A percentile compares a stretch with the other conserved stretches of the same genome.
Evolutionary conservation across 75 land plant genomes (phyloP).

Genomic region (Cupressus sempervirens): DNA sequence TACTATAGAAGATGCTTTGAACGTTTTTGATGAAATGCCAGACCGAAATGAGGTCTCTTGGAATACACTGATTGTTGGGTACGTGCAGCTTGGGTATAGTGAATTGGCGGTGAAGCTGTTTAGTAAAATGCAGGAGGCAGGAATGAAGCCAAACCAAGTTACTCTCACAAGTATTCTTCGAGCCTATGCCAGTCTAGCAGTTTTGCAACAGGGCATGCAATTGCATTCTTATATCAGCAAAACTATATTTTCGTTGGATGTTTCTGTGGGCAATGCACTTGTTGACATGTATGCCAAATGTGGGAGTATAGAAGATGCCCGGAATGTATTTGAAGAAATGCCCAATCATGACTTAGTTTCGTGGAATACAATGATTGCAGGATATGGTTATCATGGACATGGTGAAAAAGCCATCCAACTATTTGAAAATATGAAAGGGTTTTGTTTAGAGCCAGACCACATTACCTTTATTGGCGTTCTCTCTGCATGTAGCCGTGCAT

Average conservation of each 20-base stretch:
- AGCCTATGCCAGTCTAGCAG: conserved; percentile 13
- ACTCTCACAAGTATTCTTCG: conserved; percentile 23
- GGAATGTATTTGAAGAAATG: conserved; percentile 14
- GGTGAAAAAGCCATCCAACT: conserved; percentile 13
- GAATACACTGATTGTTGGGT: conserved; percentile 39
- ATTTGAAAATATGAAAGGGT: conserved; percentile 13
- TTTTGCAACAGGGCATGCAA: not conserved
- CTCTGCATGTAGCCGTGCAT: conserved; percentile 13
- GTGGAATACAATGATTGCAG: conserved; percentile 22
- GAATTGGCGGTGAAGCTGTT: conserved; percentile 13
- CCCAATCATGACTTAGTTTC: conserved; percentile 13
- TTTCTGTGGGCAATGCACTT: conserved; percentile 10
- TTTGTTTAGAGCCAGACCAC: conserved; percentile 7
- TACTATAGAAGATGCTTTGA: conserved; percentile 27
- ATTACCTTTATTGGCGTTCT: conserved; percentile 16
- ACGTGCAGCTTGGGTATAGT: conserved; percentile 15
- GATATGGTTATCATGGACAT: conserved; percentile 15
- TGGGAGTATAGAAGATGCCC: conserved; percentile 19
- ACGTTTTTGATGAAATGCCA: conserved; percentile 56
- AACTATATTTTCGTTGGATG: not conserved
- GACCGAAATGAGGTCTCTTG: conserved; percentile 43
- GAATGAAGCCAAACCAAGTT: conserved; percentile 17
- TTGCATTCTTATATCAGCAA: conserved; percentile 13
- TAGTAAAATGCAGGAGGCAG: conserved; percentile 13
- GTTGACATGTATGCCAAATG: conserved; percentile 32